phyloP scores from a whole-genome alignment of 495 filamentous ascomycete species.

The Hypoxylon intermedium region DNA sequence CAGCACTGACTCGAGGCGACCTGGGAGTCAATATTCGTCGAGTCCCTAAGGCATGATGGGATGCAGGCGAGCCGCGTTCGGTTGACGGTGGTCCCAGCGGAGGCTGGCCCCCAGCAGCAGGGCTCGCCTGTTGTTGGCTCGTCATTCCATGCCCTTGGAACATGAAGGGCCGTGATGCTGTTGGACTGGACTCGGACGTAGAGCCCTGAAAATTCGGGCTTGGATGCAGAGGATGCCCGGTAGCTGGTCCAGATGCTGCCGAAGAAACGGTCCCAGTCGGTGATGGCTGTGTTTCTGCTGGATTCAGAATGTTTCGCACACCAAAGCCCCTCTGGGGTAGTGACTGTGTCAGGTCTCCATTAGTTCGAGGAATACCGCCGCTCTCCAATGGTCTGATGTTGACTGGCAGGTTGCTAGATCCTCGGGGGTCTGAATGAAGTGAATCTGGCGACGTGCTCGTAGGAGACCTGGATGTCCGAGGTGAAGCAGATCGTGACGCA shows the following conservation, averaged over 20 bases:
- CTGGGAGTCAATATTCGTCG: conserved; percentile 69
- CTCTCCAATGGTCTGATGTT: conserved; percentile 34
- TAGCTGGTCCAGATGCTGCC: conserved; percentile 25
- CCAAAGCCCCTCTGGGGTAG: conserved; percentile 52
- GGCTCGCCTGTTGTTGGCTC: conserved; percentile 40
- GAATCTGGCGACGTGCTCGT: conserved; percentile 35
- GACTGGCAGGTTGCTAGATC: conserved; percentile 33
- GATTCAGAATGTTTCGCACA: conserved; percentile 61
- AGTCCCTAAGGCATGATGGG: conserved; percentile 46
- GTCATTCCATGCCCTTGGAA: conserved; percentile 40
- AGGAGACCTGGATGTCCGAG: conserved; percentile 44
- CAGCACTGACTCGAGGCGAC: conserved; percentile 62
- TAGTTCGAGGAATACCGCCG: conserved; percentile 32
- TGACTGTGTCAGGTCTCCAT: conserved; percentile 45
- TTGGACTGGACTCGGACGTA: conserved; percentile 41
- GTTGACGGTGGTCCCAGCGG: conserved; percentile 40
- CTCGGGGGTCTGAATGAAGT: conserved; percentile 34
- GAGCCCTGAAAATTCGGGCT: conserved; percentile 41
- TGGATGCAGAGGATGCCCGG: conserved; percentile 19
- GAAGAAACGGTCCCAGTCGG: conserved; percentile 31
- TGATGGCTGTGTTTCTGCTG: conserved; percentile 43
- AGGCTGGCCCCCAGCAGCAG: conserved; percentile 41
- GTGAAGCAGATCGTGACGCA: conserved; percentile 57
- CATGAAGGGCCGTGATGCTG: conserved; percentile 35
- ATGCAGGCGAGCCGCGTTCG: conserved; percentile 48